Conservation (phyloP, 164 flowering plant species). For the Echeveria elegans region DNA sequence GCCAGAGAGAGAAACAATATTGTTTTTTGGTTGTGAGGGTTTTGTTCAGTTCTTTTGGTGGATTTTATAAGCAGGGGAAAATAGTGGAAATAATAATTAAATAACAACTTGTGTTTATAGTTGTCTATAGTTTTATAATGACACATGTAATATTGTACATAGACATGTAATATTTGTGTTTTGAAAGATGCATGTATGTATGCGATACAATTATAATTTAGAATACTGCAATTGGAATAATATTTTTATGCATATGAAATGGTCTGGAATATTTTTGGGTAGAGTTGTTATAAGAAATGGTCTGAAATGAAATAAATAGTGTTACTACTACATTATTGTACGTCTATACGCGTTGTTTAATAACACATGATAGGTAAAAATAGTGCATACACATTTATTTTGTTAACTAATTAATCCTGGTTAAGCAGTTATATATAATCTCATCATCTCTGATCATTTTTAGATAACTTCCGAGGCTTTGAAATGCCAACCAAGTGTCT, state of each 20-base stretch:
- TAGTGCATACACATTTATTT: too few relatives aligned
- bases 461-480: neutral
- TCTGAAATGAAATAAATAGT: too few relatives aligned
- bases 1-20: neutral
- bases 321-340: too few relatives aligned
- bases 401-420: too few relatives aligned
- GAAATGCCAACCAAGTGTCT: neutral
- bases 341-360: too few relatives aligned
- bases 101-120: neutral
- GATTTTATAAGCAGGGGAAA: neutral
- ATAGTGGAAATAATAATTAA: neutral
- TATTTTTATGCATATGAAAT: too few relatives aligned
- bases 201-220: neutral
- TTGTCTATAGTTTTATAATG: neutral
- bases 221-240: too few relatives aligned
- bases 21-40: neutral
- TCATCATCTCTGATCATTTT: neutral
- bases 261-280: too few relatives aligned
- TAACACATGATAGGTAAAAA: too few relatives aligned
- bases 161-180: neutral
- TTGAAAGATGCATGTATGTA: neutral
- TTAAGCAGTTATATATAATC: too few relatives aligned
- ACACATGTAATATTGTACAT: conserved; percentile 4
- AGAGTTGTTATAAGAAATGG: too few relatives aligned
- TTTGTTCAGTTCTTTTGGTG: neutral